Conservation (phyloP, 192 early-diverging fungal species). For the Funneliformis geosporum region DNA sequence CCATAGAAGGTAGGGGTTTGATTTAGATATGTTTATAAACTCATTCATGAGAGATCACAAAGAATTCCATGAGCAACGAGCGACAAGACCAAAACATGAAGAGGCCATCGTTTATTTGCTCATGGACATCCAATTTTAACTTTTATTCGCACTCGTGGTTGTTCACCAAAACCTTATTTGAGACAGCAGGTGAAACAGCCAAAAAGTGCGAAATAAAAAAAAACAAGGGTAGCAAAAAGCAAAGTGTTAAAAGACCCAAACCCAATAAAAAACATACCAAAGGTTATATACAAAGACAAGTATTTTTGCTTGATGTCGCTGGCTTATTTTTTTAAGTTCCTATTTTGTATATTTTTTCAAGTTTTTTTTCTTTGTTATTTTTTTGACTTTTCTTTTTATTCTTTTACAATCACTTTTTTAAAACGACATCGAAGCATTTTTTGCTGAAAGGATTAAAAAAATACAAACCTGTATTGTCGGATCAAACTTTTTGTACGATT, state of each 20-base stretch:
- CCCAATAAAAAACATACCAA: slow-evolving; percentile 19
- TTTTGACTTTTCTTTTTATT: slow-evolving; percentile 1
- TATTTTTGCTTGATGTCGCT: slow-evolving; percentile 26
- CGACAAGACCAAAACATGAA: neutral
- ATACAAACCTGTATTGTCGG: neutral
- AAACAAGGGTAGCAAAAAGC: slow-evolving; percentile 18
- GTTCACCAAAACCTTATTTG: neutral
- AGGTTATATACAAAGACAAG: neutral
- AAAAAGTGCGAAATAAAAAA: slow-evolving; percentile 15
- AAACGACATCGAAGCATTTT: slow-evolving; percentile 16
- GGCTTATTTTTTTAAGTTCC: slow-evolving; percentile 10
- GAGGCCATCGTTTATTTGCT: neutral
- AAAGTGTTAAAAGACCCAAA: slow-evolving; percentile 26
- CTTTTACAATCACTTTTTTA: slow-evolving; percentile 12
- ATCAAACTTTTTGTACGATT: neutral
- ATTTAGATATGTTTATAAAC: slow-evolving; percentile 9
- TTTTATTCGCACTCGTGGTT: neutral
- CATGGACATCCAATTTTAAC: neutral
- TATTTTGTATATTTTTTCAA: slow-evolving; percentile 26
- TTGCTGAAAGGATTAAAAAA: neutral
- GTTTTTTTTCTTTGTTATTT: slow-evolving; percentile 13
- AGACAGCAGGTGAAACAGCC: neutral
- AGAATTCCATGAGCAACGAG: slow-evolving; percentile 15
- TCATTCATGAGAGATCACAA: slow-evolving; percentile 1
- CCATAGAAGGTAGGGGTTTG: slow-evolving; percentile 15